Percentiles rank a stretch among this genome's conserved stretches.
Conservation (phyloP, 2,329 filamentous ascomycete species). For the Colletotrichum magnum region DNA sequence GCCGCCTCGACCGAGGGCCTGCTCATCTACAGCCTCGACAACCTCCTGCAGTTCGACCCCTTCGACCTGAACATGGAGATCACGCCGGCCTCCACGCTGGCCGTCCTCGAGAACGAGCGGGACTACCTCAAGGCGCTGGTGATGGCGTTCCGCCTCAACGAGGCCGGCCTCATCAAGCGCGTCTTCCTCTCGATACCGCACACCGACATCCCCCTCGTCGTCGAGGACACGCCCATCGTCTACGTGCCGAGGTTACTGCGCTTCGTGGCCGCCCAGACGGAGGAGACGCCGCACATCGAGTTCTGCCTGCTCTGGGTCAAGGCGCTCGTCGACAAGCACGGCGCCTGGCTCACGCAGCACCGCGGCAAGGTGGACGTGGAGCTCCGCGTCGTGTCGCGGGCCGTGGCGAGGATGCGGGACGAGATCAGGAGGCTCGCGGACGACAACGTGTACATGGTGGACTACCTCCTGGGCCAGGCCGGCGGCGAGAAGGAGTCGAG, state of each 20-base stretch:
- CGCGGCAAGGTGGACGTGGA: constrained; percentile 86
- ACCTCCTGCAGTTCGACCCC: constrained; percentile 88
- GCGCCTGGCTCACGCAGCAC: constrained; percentile 86
- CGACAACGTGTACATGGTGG: constrained; percentile 89
- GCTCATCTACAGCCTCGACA: constrained; percentile 92
- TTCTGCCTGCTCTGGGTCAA: constrained; percentile 96
- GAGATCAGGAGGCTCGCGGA: constrained; percentile 88
- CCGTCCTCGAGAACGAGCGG: constrained; percentile 74
- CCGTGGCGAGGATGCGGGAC: constrained; percentile 83
- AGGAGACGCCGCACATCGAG: constrained; percentile 93
- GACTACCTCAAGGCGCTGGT: constrained; percentile 94
- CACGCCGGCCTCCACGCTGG: constrained; percentile 87
- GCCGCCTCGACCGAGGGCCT: constrained; percentile 95
- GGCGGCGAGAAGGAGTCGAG: constrained; percentile 36
- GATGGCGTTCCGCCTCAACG: constrained; percentile 97
- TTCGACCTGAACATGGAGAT: constrained; percentile 96
- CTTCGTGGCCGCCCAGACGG: constrained; percentile 89
- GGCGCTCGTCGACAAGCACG: constrained; percentile 84
- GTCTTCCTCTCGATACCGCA: constrained; percentile 89
- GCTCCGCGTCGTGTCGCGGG: constrained; percentile 84
- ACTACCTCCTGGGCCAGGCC: constrained; percentile 78
- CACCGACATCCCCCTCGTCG: constrained; percentile 81
- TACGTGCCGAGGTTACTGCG: constrained; percentile 89
- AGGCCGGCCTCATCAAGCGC: constrained; percentile 82
- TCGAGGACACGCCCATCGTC: constrained; percentile 83